These are phyloP conservation scores for Rhizophora mangle DNA, from an alignment of 345 rosid genomes.

Conservation along the genomic window DNA sequence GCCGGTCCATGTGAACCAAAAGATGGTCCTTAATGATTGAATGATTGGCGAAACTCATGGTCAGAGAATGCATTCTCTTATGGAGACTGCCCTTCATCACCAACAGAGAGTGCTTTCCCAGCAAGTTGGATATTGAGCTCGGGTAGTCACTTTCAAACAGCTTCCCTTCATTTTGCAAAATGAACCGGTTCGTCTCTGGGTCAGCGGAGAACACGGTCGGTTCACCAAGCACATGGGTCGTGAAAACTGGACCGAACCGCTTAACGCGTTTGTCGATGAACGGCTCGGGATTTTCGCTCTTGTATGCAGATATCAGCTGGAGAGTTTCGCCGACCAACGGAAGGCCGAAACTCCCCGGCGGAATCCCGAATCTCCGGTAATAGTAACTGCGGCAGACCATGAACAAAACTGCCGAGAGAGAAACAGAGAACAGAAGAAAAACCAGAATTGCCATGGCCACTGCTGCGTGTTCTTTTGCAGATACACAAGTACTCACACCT, in stretches of 20 bases:
- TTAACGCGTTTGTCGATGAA: slow-evolving; percentile 82
- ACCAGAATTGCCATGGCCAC: slow-evolving; percentile 25
- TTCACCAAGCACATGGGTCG: slow-evolving; percentile 77
- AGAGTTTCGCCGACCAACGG: slow-evolving; percentile 88
- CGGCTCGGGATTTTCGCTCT: slow-evolving; percentile 93
- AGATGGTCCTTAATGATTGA: slow-evolving; percentile 70
- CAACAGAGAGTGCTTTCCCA: slow-evolving; percentile 86
- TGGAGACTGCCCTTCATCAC: slow-evolving; percentile 87
- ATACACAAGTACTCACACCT: not conserved
- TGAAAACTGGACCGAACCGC: slow-evolving; percentile 75
- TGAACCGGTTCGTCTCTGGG: slow-evolving; percentile 80
- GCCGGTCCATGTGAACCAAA: slow-evolving; percentile 82
- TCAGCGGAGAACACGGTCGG: slow-evolving; percentile 88
- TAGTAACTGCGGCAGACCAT: slow-evolving; percentile 39
- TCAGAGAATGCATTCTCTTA: slow-evolving; percentile 89
- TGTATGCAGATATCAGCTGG: slow-evolving; percentile 87
- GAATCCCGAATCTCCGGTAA: slow-evolving; percentile 53
- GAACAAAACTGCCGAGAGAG: slow-evolving; percentile 28
- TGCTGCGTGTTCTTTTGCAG: too few species aligned
- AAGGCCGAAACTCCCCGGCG: slow-evolving; percentile 84
- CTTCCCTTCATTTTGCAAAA: slow-evolving; percentile 88
- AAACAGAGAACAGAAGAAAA: slow-evolving; percentile 16
- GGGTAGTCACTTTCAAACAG: slow-evolving; percentile 82
- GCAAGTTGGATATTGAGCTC: slow-evolving; percentile 74
- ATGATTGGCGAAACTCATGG: slow-evolving; percentile 85